Evolutionary conservation across 495 filamentous ascomycete genomes (phyloP), one percentile per base, ranked within the genome.

Genomic region (Friedmanniomyces endolithicus): DNA sequence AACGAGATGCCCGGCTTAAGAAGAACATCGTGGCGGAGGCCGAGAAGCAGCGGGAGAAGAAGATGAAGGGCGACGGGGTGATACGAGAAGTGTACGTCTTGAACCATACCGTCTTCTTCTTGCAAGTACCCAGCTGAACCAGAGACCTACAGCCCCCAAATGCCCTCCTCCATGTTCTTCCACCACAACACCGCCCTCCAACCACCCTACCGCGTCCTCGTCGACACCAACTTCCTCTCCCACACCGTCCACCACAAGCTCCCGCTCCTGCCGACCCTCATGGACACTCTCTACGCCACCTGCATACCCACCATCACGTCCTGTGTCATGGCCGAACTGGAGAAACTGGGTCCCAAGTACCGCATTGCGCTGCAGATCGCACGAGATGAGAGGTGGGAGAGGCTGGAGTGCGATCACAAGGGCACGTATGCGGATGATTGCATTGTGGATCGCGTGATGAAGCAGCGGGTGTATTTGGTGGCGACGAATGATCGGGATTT

Each of bases 401-500:
- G 90, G 48, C 64, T 95, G 33, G 76, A 80, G 59, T 97, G 90
- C 66, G 84, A 87, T 63, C 90, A 96, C 69, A 84, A 85, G 68
- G 90, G 90, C 11, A 82, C 83, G 1, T 95, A 94, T 74, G 89
- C 89, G n/a, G 89, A 95, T 75, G 89, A 96, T 59, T 96, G 89
- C 64, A 78, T 97, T 9, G 90, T 96, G 14, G 90, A 96, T 66
- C 74, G 90, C 23, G 81, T 94, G 22, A 78, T 79, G 62, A 85
- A 83, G 68, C 81, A 85, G 61, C 79, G 83, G 62, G 82, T 94
- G 34, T 94, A 94, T 68, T 84, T 95, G 58, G 87, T 90, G 19
- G 90, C 78, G 37, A 94, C 90, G 7, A 96, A 96, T 69, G 90
- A 96, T 78, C 70, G 79, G 37, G 84, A 86, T 63, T 63, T 83